Conservation (phyloP, 176 grass and related monocot species). For the Oryza coarctata region DNA sequence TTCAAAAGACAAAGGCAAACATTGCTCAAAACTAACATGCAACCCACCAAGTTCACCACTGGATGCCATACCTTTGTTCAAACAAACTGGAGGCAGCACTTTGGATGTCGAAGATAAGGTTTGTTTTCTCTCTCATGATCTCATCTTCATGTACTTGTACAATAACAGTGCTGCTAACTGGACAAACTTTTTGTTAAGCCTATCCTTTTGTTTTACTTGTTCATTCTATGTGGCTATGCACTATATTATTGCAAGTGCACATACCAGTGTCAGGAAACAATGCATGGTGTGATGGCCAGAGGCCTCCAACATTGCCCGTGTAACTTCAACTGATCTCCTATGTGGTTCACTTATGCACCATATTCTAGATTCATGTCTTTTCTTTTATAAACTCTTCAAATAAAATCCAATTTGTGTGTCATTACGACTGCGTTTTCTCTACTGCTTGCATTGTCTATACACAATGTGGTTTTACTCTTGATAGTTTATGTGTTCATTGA, state of each 20-base stretch:
- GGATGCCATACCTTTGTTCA: constrained; percentile 6
- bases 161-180: not conserved
- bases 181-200: not conserved
- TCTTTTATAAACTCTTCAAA: not conserved
- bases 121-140: not conserved
- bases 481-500: not conserved
- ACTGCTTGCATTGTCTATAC: not conserved
- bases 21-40: constrained; percentile 15
- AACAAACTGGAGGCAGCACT: constrained; percentile 6
- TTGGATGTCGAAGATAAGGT: constrained; percentile 36
- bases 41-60: constrained; percentile 4
- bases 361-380: not conserved
- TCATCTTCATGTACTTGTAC: not conserved
- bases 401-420: not conserved
- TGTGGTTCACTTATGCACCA: not conserved
- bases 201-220: not conserved
- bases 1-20: constrained; percentile 16
- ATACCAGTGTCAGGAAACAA: not conserved
- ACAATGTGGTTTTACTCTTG: not conserved
- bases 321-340: not conserved
- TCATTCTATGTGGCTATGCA: not conserved
- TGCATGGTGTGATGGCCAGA: not conserved
- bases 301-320: not conserved
- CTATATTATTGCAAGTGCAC: not conserved
- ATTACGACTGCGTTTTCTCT: not conserved